Evolutionary conservation across 306 rosid genomes (phyloP), one percentile per base, ranked within the genome.

Genomic region (Herpetospermum pedunculosum): DNA sequence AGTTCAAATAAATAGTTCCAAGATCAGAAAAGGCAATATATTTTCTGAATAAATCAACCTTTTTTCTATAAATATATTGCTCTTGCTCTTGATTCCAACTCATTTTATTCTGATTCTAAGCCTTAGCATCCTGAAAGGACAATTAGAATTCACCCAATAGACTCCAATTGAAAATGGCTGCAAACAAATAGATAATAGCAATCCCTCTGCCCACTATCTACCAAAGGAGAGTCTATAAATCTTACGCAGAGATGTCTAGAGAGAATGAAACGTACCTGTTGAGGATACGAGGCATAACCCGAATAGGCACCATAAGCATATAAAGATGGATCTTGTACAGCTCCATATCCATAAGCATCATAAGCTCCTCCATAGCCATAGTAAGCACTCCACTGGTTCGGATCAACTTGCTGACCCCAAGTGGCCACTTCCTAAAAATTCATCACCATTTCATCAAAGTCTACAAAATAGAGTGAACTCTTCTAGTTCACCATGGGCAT

Each of bases 321-420:
- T 74, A 80, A 40, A 5, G 98, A 85, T 75, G 98, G 92, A 81
- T 92, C 96, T 0, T 83, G 94, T 54, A 90, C 77, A 54, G 89
- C 86, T 23, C 95, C 91, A 75, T 85, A 92, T 29, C 86, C 81
- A 83, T 88, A 92, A 74, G 95, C 88, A 70, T 92, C 96, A 48
- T 90, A 92, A 73, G 96, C 96, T 75, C 90, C 95, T 34, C 96
- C 95, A 80, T 92, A 92, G 35, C 92, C 92, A 75, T 90, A 92
- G 81, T 92, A 92, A 21, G 88, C 85, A 67, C 76, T 81, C 96
- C 98, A 92, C 59, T 90, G 96, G 80, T 47, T 88, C 52, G 89
- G 90, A 81, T 88, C 96, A 74, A 74, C 88, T 86, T 87, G 98
- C 75, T 83, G 83, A 40, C 83, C 92, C 95, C 95, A 90, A 86